Percentiles rank a stretch among this genome's conserved stretches.
phyloP scores from a whole-genome alignment of 805 yeast genomes.

The Sungouiozyma ichnusensis region DNA sequence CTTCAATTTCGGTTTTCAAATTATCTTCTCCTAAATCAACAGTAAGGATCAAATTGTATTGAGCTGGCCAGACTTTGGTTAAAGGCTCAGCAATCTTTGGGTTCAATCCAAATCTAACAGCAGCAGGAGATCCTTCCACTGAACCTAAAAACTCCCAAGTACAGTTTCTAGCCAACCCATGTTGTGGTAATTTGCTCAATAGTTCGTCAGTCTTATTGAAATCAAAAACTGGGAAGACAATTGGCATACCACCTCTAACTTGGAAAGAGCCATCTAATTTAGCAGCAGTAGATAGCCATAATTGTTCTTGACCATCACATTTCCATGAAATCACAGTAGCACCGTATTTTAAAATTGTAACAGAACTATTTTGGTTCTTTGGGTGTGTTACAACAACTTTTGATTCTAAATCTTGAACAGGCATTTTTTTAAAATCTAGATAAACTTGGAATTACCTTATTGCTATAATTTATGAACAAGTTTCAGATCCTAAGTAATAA shows the following conservation, averaged over 20 bases:
- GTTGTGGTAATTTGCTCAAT: slow-evolving; percentile 70
- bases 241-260: slow-evolving; percentile 94
- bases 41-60: slow-evolving; percentile 66
- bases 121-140: slow-evolving; percentile 51
- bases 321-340: slow-evolving; percentile 83
- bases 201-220: slow-evolving; percentile 46
- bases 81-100: slow-evolving; percentile 68
- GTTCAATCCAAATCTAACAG: slow-evolving; percentile 80
- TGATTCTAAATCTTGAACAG: slow-evolving; percentile 55
- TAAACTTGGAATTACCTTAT: not conserved
- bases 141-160: slow-evolving; percentile 90
- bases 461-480: no score
- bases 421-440: slow-evolving; percentile 30
- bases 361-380: slow-evolving; percentile 40
- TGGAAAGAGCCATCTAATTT: slow-evolving; percentile 82
- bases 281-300: slow-evolving; percentile 69
- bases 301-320: slow-evolving; percentile 56
- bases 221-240: slow-evolving; percentile 89
- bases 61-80: slow-evolving; percentile 47
- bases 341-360: slow-evolving; percentile 65
- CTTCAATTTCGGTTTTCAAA: slow-evolving; percentile 58
- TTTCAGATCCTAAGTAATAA: not conserved
- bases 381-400: slow-evolving; percentile 50
- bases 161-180: slow-evolving; percentile 85
- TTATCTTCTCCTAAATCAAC: slow-evolving; percentile 46